Percentiles rank a stretch among this genome's conserved stretches.
Evolutionary conservation across 129 eudicot species (phyloP).

Genomic region (Deinandra increscens): DNA sequence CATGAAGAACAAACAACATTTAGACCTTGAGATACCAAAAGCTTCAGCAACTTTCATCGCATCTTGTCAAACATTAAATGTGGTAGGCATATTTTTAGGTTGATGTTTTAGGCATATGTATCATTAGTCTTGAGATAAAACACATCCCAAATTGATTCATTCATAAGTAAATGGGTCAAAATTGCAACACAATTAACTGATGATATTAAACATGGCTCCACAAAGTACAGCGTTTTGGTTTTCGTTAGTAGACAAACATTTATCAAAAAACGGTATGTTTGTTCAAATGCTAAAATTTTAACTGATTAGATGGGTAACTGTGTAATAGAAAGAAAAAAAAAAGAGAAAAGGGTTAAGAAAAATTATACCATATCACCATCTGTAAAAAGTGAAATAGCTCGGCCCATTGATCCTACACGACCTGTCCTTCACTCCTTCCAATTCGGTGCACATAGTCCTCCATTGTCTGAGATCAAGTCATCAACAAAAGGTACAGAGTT

Average conservation of each 20-base stretch:
- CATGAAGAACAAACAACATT: slow-evolving; percentile 86
- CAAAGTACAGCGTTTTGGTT: background rate
- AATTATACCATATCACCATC: slow-evolving; percentile 74
- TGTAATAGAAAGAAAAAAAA: too few species aligned
- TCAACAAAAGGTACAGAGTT: background rate
- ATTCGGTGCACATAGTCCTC: slow-evolving; percentile 86
- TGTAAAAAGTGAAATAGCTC: slow-evolving; percentile 73
- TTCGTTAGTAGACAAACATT: background rate
- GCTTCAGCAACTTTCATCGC: slow-evolving; percentile 95
- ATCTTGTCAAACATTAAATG: slow-evolving; percentile 26
- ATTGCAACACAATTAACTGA: background rate
- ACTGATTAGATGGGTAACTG: too few species aligned
- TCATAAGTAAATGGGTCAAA: background rate
- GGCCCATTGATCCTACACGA: slow-evolving; percentile 88
- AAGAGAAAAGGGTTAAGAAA: slow-evolving; percentile 13
- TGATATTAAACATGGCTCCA: slow-evolving; percentile 2
- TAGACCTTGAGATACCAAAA: slow-evolving; percentile 64
- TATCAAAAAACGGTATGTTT: background rate
- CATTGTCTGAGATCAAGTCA: slow-evolving; percentile 51
- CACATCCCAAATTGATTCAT: background rate
- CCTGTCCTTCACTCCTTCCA: slow-evolving; percentile 94
- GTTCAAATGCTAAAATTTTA: too few species aligned
- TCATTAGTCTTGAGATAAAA: background rate
- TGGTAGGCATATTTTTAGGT: background rate
- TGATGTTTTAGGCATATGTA: background rate